Evolutionary conservation across 2,329 filamentous ascomycete species (phyloP).

Genomic region (Rhinocladiella similis): DNA sequence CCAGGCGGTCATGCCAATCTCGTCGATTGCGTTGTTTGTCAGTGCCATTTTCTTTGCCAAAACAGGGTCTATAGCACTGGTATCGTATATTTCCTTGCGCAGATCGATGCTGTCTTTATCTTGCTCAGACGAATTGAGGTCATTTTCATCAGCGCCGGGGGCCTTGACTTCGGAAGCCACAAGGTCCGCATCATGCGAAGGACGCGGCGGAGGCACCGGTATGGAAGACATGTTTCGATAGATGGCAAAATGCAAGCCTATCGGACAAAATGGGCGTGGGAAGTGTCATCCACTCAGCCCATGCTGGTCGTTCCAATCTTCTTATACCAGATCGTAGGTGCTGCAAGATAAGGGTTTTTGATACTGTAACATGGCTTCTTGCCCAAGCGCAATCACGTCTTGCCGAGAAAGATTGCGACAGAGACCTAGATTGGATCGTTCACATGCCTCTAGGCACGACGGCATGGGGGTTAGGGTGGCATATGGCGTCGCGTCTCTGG

Average conservation of each 20-base stretch:
- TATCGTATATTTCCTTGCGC: conserved; percentile 20
- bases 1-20: conserved; percentile 61
- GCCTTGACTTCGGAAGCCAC: conserved; percentile 4
- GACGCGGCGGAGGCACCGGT: conserved; percentile 5
- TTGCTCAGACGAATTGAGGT: not conserved
- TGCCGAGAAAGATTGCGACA: conserved; percentile 8
- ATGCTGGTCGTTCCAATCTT: not conserved
- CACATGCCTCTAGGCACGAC: no score
- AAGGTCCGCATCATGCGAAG: conserved; percentile 8
- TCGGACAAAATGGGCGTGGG: not conserved
- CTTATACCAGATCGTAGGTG: not conserved
- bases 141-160: not conserved
- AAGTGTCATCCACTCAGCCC: not conserved
- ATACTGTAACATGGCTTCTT: not conserved
- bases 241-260: not conserved
- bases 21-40: conserved; percentile 47
- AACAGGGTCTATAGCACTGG: conserved; percentile 35
- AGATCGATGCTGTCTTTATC: conserved; percentile 21
- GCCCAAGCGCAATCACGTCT: conserved; percentile 3
- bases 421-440: not conserved
- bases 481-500: conserved; percentile 39
- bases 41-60: conserved; percentile 41
- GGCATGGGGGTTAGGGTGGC: not conserved
- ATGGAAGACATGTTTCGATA: conserved; percentile 1
- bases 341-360: not conserved